phyloP scores from a whole-genome alignment of 345 rosid genomes.

The Hypericum androsaemum region DNA sequence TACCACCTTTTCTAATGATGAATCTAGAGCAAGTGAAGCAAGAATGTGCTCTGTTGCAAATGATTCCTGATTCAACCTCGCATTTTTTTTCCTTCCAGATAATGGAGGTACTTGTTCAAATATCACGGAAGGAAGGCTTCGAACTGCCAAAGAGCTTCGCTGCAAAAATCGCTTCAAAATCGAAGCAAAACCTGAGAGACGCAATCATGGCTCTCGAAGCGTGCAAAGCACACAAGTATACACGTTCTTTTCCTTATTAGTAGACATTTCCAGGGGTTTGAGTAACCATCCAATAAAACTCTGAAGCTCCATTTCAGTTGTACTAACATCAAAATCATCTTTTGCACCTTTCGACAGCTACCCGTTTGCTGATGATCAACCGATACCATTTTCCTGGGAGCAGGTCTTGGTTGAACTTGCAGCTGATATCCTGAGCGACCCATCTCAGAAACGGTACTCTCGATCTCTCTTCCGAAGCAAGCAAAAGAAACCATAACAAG shows the following conservation, averaged over 20 bases:
- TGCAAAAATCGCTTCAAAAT: conserved; percentile 49
- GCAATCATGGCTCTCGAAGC: conserved; percentile 74
- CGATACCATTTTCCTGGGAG: conserved; percentile 60
- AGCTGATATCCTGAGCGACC: conserved; percentile 45
- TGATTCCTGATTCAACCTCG: neutral
- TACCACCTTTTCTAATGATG: too few species aligned
- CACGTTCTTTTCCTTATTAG: too few species aligned
- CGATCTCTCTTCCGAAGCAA: neutral
- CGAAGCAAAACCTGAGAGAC: conserved; percentile 50
- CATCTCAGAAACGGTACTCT: conserved; percentile 39
- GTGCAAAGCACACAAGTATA: conserved; percentile 50
- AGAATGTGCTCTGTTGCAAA: neutral
- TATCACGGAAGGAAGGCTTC: conserved; percentile 49
- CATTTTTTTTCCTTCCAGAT: conserved; percentile 27
- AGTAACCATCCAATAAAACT: too few species aligned
- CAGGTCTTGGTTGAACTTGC: conserved; percentile 43
- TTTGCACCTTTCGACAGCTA: conserved; percentile 30
- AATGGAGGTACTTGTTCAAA: conserved; percentile 53
- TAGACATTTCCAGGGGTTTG: too few species aligned
- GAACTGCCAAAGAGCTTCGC: conserved; percentile 57
- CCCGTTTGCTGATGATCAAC: conserved; percentile 55
- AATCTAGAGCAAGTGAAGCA: too few species aligned
- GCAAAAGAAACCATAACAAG: neutral
- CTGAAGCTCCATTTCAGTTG: too few species aligned
- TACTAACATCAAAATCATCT: neutral